These are phyloP conservation scores for Persicaria maculosa DNA, from an alignment of 148 eudicot genomes.

Conservation along the genomic window DNA sequence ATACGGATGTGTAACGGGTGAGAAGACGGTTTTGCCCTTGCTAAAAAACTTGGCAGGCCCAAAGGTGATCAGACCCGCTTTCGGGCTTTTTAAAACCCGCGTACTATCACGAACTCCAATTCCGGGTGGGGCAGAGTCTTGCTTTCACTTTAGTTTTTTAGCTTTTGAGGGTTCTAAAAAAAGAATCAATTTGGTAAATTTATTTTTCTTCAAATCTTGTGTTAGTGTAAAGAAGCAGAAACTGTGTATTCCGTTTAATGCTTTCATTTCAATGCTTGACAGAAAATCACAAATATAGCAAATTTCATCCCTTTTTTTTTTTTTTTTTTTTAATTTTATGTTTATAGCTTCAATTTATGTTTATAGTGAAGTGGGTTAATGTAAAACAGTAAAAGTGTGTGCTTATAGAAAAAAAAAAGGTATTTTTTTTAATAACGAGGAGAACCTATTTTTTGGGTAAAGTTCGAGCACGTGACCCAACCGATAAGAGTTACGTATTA, in stretches of 20 bases:
- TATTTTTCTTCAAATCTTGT: neutral
- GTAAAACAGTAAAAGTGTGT: neutral
- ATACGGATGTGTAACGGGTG: neutral
- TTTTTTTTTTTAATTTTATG: no score
- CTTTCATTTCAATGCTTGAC: neutral
- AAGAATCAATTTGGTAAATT: neutral
- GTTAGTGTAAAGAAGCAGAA: conserved; percentile 2
- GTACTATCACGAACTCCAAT: conserved; percentile 8
- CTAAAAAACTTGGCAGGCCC: neutral
- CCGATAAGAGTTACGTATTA: no score
- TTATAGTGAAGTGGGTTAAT: neutral
- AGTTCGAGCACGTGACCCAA: no score
- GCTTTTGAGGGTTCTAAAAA: neutral
- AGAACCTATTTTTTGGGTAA: no score
- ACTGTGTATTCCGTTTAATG: neutral
- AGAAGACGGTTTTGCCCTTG: conserved; percentile 3
- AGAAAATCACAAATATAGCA: conserved; percentile 5
- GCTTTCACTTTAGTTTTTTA: neutral
- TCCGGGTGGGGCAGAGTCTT: neutral
- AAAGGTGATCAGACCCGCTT: conserved; percentile 5
- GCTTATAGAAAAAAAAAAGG: neutral
- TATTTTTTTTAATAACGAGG: no score
- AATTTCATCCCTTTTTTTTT: neutral
- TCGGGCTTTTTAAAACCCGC: neutral
- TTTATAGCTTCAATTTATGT: neutral